These are phyloP conservation scores for Trypanosoma boissoni DNA, from an alignment of 208 protist genomes.

Conservation along the genomic window DNA sequence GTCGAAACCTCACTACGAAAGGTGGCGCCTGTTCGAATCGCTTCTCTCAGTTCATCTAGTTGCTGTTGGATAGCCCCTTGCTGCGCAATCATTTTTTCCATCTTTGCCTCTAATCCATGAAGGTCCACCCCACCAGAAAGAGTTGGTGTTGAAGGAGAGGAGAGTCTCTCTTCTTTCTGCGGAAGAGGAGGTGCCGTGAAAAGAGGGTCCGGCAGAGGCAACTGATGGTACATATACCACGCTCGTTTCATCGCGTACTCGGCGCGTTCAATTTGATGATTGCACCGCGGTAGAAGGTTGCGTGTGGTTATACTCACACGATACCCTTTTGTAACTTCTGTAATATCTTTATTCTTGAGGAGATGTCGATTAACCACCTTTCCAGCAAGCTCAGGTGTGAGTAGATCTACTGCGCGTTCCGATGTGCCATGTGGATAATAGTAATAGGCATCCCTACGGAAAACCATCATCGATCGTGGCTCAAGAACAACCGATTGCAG, in stretches of 20 bases:
- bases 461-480: constrained; percentile 84
- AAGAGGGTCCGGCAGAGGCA: constrained; percentile 50
- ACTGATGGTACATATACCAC: constrained; percentile 82
- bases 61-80: constrained; percentile 37
- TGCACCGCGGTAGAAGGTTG: constrained; percentile 85
- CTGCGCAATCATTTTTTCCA: constrained; percentile 40
- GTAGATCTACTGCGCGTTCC: constrained; percentile 56
- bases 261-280: constrained; percentile 65
- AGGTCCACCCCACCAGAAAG: constrained; percentile 5
- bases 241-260: constrained; percentile 89
- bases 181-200: constrained; percentile 31
- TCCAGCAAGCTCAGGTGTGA: constrained; percentile 52
- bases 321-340: constrained; percentile 50
- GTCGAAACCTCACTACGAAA: constrained; percentile 66
- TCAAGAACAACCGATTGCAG: constrained; percentile 80
- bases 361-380: constrained; percentile 77
- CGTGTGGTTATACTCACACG: constrained; percentile 85
- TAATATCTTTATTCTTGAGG: constrained; percentile 51
- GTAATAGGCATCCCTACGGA: constrained; percentile 76
- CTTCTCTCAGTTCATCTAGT: constrained; percentile 50
- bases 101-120: constrained; percentile 28
- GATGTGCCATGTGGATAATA: constrained; percentile 87
- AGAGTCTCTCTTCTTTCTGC: too few relatives aligned
- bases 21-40: constrained; percentile 30
- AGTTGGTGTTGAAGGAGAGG: too few relatives aligned